A percentile compares a stretch with the other conserved stretches of the same genome.
These are phyloP conservation scores for Cyclocybe cylindracea DNA, from an alignment of 768 basidiomycete species.

Conservation along the genomic window DNA sequence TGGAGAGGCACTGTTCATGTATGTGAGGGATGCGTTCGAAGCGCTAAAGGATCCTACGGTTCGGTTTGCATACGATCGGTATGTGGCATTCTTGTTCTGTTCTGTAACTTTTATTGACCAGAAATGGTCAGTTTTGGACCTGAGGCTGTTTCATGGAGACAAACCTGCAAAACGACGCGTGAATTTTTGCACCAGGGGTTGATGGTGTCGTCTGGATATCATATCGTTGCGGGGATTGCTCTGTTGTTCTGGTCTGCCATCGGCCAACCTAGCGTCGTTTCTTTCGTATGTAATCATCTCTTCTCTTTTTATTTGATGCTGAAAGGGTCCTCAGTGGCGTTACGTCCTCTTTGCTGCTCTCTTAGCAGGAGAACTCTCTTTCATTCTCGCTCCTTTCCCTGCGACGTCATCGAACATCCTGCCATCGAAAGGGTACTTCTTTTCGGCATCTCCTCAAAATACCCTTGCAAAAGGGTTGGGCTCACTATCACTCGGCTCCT, in stretches of 20 bases:
- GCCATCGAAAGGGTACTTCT: conserved; percentile 37
- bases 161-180: conserved; percentile 59
- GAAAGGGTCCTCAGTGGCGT: conserved; percentile 60
- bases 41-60: conserved; percentile 75
- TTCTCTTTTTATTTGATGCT: conserved; percentile 6
- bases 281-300: conserved; percentile 58
- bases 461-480: conserved; percentile 3
- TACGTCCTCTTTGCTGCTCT: conserved; percentile 69
- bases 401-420: conserved; percentile 35
- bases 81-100: conserved; percentile 19
- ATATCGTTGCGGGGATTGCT: conserved; percentile 57
- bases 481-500: conserved; percentile 21
- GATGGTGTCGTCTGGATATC: conserved; percentile 61
- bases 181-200: conserved; percentile 75
- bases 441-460: background rate
- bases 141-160: conserved; percentile 64
- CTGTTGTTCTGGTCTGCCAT: conserved; percentile 67
- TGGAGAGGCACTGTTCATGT: conserved; percentile 68
- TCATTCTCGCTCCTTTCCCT: conserved; percentile 62
- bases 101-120: background rate
- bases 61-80: conserved; percentile 88
- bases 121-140: conserved; percentile 71
- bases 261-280: conserved; percentile 56
- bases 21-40: conserved; percentile 74
- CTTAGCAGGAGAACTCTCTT: conserved; percentile 62